Conservation (phyloP, 2,329 filamentous ascomycete species). For the Fusarium transvaalense region DNA sequence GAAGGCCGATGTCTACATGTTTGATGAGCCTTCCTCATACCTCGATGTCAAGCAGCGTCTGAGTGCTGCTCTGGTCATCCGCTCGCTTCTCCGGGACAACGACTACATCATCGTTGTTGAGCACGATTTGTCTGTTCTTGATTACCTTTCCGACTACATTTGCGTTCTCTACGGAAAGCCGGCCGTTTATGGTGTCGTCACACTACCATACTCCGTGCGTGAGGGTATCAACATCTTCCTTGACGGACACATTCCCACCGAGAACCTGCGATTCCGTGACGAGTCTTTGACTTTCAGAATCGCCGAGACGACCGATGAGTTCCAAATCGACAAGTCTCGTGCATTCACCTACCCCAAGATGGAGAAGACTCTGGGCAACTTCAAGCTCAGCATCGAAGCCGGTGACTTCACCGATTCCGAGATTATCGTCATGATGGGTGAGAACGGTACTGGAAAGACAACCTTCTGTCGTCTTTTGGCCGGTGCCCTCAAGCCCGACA, state of each 20-base stretch:
- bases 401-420: slow-evolving; percentile 97
- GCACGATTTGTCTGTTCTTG: slow-evolving; percentile 97
- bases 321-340: slow-evolving; percentile 83
- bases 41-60: slow-evolving; percentile 99
- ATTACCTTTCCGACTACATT: slow-evolving; percentile 98
- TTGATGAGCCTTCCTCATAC: slow-evolving; percentile 98
- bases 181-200: slow-evolving; percentile 97
- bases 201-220: slow-evolving; percentile 92
- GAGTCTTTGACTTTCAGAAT: slow-evolving; percentile 97
- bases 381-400: slow-evolving; percentile 83
- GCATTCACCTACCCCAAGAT: slow-evolving; percentile 90
- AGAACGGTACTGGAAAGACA: slow-evolving; percentile 99
- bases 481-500: slow-evolving; percentile 92
- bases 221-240: slow-evolving; percentile 99
- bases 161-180: slow-evolving; percentile 97
- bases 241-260: slow-evolving; percentile 96
- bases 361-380: slow-evolving; percentile 92
- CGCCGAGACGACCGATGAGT: slow-evolving; percentile 89
- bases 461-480: slow-evolving; percentile 98
- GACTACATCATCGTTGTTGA: slow-evolving; percentile 99
- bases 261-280: slow-evolving; percentile 98
- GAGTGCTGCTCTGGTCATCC: slow-evolving; percentile 90
- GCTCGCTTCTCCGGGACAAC: slow-evolving; percentile 86
- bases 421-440: slow-evolving; percentile 99
- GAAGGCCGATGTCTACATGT: slow-evolving; percentile 99